Evolutionary conservation across 139 green algal genomes (phyloP).

Genomic region (Asterochloris sp.): DNA sequence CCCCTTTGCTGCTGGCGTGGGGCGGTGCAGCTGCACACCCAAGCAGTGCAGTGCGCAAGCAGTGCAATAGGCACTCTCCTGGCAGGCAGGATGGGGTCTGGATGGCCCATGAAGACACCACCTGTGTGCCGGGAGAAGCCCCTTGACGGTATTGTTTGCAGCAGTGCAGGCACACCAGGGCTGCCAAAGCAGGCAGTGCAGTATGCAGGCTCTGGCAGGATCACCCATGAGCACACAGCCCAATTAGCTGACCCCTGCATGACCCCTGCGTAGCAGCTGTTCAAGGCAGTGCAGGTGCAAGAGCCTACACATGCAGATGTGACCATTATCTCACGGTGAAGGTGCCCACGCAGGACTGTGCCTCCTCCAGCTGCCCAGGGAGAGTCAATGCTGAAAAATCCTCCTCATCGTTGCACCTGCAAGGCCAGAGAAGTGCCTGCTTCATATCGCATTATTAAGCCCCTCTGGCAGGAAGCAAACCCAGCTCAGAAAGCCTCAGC

Average conservation of each 20-base stretch:
- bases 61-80: background rate
- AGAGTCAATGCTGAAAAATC: background rate
- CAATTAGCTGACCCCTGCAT: background rate
- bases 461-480: too few relatives aligned
- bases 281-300: background rate
- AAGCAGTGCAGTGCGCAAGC: background rate
- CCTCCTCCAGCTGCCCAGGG: background rate
- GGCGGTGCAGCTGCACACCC: too few relatives aligned
- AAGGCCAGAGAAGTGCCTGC: too few relatives aligned
- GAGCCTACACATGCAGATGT: background rate
- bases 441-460: too few relatives aligned
- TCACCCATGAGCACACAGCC: background rate
- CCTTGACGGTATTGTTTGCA: background rate
- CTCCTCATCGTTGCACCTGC: background rate
- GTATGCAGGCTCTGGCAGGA: background rate
- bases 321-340: background rate
- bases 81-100: background rate
- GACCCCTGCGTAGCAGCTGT: too few relatives aligned
- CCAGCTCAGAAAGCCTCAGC: too few relatives aligned
- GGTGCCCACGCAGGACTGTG: constrained; percentile 1
- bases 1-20: background rate
- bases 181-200: background rate
- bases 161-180: too few relatives aligned
- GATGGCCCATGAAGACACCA: background rate
- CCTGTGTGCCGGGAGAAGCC: background rate